Conservation (phyloP, 1,139 yeast genomes). For the Lodderomyces theae region DNA sequence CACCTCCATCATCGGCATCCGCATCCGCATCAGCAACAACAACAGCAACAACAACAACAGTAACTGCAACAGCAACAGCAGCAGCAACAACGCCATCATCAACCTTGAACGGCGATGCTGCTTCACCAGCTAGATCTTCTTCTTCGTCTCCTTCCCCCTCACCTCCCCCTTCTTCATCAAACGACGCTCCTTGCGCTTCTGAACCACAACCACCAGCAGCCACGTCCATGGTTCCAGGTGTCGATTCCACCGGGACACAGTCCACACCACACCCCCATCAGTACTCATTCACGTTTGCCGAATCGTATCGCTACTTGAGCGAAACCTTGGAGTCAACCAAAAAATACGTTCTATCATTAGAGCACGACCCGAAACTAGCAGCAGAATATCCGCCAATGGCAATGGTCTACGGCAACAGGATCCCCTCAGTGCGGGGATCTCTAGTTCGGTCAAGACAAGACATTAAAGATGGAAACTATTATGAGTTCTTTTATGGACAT, state of each 20-base stretch:
- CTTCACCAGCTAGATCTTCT: neutral
- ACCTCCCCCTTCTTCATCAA: neutral
- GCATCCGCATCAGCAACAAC: no score
- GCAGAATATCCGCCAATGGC: conserved; percentile 78
- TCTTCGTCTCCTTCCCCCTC: neutral
- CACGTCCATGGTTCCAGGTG: neutral
- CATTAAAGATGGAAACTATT: conserved; percentile 68
- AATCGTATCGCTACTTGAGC: conserved; percentile 61
- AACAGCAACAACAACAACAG: no score
- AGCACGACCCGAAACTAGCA: conserved; percentile 45
- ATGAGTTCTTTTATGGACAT: conserved; percentile 77
- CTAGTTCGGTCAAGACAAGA: conserved; percentile 60
- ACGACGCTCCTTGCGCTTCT: neutral
- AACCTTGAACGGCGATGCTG: no score
- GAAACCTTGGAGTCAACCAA: conserved; percentile 63
- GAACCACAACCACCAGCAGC: conserved; percentile 2
- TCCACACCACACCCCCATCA: conserved; percentile 11
- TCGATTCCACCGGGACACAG: conserved; percentile 1
- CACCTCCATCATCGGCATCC: no score
- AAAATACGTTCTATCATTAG: conserved; percentile 55
- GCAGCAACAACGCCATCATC: neutral
- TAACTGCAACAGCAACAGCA: neutral
- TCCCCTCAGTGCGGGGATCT: conserved; percentile 84
- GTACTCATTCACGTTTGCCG: conserved; percentile 46
- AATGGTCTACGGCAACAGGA: conserved; percentile 71